These are phyloP conservation scores for Clavaria fumosa DNA, from an alignment of 768 basidiomycete species.

Conservation along the genomic window DNA sequence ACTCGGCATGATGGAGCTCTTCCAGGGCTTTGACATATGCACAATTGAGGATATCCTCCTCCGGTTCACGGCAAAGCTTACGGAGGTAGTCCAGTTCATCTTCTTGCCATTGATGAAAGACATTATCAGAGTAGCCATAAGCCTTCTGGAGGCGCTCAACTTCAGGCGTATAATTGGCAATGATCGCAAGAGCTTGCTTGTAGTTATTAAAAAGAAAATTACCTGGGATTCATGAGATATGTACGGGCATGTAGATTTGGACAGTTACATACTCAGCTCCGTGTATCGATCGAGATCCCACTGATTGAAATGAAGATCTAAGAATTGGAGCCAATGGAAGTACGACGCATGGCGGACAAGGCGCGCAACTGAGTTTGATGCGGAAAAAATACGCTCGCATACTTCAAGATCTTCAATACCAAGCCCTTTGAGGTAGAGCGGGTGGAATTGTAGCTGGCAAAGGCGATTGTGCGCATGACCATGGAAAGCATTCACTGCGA, in stretches of 20 bases:
- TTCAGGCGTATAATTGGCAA: slow-evolving; percentile 2
- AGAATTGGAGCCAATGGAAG: slow-evolving; percentile 15
- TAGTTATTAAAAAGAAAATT: slow-evolving; percentile 12
- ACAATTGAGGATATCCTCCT: slow-evolving; percentile 10
- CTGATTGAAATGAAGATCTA: slow-evolving; percentile 13
- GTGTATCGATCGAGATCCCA: slow-evolving; percentile 13
- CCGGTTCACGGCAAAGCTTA: slow-evolving; percentile 8
- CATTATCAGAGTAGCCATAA: background rate
- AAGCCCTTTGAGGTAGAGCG: slow-evolving; percentile 13
- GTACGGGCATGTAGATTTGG: background rate
- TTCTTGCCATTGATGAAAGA: background rate
- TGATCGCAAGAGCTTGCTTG: slow-evolving; percentile 11
- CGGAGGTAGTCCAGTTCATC: slow-evolving; percentile 12
- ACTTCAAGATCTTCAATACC: slow-evolving; percentile 19
- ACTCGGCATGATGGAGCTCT: no score
- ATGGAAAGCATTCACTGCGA: slow-evolving; percentile 7
- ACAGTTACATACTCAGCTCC: slow-evolving; percentile 7
- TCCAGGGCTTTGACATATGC: slow-evolving; percentile 11
- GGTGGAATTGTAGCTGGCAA: slow-evolving; percentile 7
- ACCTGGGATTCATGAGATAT: background rate
- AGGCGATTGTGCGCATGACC: slow-evolving; percentile 5
- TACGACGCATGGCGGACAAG: slow-evolving; percentile 9
- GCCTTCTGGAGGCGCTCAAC: slow-evolving; percentile 1
- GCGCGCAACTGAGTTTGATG: slow-evolving; percentile 16
- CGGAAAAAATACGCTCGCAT: slow-evolving; percentile 16